Evolutionary conservation across 306 rosid species (phyloP), one percentile per base, ranked within the genome.

Genomic region (Vigna trinervia): DNA sequence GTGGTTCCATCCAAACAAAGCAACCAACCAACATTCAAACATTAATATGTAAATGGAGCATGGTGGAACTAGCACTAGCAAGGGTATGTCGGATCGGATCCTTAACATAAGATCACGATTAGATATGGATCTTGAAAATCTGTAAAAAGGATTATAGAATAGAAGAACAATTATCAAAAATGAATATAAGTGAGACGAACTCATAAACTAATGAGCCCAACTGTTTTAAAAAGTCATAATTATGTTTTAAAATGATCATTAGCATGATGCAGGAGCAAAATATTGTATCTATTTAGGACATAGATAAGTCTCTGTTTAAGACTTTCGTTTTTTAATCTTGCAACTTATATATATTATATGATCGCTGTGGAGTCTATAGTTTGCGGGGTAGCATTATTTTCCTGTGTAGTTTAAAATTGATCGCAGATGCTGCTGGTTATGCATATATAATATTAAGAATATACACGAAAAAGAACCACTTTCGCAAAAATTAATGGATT

Each of bases 21-120:
- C 64, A 67, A 58, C 57, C 79, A 69, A 52, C 39, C 39, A 38
- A 34, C 72, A 62, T 17, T 61, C 70, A 51, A 47, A 71, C 61
- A 22, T 48, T 46, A 52, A 36, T 63, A 12, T 23, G 59, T 32
- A 34, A 68, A 34, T 10, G 60, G 48, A 46, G 65, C 81, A 19
- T 68, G 60, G 83, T 82, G 88, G 86, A 66, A 75, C 54, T 22
- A 54, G 59, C 86, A 87, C 88, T 82, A 65, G 28, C 67, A 39
- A 17, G 43, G 15, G 39, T 28, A 45, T 67, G 76, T 59, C 50
- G 12, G 46, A 50, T 59, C 50, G 12, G 46, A 50, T 60, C 15
- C 13, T 68, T 6, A 41, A 45, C 52, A 45, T 10, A 34, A 23
- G 64, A 36, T 5, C 41, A 36, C 41, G 41, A 36, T 36, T 36